Conservation (phyloP, 2,329 filamentous ascomycete species). For the Hawksworthiomyces lignivorus region DNA sequence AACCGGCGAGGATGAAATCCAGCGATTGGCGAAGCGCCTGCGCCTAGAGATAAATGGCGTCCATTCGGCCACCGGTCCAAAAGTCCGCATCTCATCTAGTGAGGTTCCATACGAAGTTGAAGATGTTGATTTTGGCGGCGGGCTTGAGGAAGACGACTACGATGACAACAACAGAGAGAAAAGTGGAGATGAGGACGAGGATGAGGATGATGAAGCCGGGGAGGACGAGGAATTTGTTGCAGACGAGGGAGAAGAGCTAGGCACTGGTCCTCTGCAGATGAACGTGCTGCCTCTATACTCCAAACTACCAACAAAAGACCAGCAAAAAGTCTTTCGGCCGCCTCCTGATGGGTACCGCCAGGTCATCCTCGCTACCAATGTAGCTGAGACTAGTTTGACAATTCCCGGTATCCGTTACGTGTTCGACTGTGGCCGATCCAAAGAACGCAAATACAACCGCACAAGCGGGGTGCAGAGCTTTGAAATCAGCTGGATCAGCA, state of each 20-base stretch:
- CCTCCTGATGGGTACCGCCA: slow-evolving; percentile 75
- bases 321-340: slow-evolving; percentile 81
- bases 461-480: slow-evolving; percentile 90
- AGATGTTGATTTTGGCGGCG: slow-evolving; percentile 73
- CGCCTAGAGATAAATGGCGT: slow-evolving; percentile 58
- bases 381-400: slow-evolving; percentile 93
- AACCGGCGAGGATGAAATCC: slow-evolving; percentile 89
- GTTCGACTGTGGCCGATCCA: slow-evolving; percentile 87
- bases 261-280: slow-evolving; percentile 61
- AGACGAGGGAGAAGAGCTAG: slow-evolving; percentile 53
- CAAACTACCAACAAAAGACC: slow-evolving; percentile 80
- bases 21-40: slow-evolving; percentile 69
- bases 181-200: slow-evolving; percentile 54
- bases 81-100: slow-evolving; percentile 66
- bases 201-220: slow-evolving; percentile 53
- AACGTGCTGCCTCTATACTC: slow-evolving; percentile 94
- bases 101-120: slow-evolving; percentile 78
- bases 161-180: slow-evolving; percentile 41
- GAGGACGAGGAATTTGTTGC: slow-evolving; percentile 58
- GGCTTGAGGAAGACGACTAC: slow-evolving; percentile 14
- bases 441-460: slow-evolving; percentile 85
- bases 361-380: slow-evolving; percentile 89
- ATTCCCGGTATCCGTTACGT: slow-evolving; percentile 94
- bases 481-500: slow-evolving; percentile 93
- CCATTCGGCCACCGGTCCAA: slow-evolving; percentile 50